These are phyloP conservation scores for Fraxinus pennsylvanica DNA, from an alignment of 257 asterid species.

Conservation along the genomic window DNA sequence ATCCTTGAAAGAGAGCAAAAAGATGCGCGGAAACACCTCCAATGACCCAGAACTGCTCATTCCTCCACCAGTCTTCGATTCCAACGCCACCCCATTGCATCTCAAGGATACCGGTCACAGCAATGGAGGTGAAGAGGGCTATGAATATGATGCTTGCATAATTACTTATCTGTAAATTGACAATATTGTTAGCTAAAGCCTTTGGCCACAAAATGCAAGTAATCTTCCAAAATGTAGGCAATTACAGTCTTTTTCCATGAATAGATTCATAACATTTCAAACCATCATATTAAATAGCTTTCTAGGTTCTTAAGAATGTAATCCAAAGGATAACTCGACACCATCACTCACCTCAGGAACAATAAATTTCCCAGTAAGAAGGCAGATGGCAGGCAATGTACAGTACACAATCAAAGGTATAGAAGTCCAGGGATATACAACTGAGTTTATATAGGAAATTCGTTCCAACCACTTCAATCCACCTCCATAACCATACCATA, in stretches of 20 bases:
- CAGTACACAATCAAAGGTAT: constrained; percentile 85
- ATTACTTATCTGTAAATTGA: constrained; percentile 67
- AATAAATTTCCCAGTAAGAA: constrained; percentile 83
- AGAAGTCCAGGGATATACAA: constrained; percentile 89
- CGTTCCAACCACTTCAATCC: constrained; percentile 83
- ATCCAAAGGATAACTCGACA: not conserved
- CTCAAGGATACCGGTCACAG: constrained; percentile 79
- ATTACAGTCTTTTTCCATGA: not conserved
- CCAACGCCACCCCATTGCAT: constrained; percentile 97
- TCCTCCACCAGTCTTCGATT: constrained; percentile 97
- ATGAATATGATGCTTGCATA: constrained; percentile 80
- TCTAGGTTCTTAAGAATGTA: constrained; percentile 8
- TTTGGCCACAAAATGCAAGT: not conserved
- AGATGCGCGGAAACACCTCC: constrained; percentile 86
- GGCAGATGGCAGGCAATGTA: constrained; percentile 90
- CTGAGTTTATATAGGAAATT: constrained; percentile 79
- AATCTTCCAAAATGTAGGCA: not conserved
- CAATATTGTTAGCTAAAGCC: constrained; percentile 16
- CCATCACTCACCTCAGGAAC: constrained; percentile 74
- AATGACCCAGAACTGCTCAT: constrained; percentile 96
- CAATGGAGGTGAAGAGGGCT: constrained; percentile 77
- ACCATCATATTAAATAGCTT: not conserved
- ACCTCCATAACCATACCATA: constrained; percentile 94
- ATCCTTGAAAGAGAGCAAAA: constrained; percentile 84
- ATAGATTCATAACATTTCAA: not conserved